phyloP scores from a whole-genome alignment of 495 filamentous ascomycete genomes.

The Xylaria cubensis region DNA sequence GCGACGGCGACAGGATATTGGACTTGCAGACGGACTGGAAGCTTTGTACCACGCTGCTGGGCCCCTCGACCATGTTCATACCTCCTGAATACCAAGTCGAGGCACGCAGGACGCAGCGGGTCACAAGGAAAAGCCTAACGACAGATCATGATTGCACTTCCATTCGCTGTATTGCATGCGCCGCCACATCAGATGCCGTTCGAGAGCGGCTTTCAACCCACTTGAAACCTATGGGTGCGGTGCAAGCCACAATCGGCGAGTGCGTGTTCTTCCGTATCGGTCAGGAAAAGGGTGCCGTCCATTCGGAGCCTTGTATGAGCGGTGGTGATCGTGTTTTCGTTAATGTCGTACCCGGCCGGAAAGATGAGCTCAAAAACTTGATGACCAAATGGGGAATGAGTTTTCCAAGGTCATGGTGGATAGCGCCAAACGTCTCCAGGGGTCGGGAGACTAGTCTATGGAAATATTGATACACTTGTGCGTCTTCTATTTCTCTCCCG shows the following conservation, averaged over 20 bases:
- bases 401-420: constrained; percentile 43
- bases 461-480: background rate
- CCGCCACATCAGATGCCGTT: constrained; percentile 37
- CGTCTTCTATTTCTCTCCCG: background rate
- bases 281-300: constrained; percentile 40
- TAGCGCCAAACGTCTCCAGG: constrained; percentile 32
- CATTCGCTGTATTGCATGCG: constrained; percentile 42
- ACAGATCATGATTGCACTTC: constrained; percentile 38
- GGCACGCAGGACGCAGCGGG: constrained; percentile 30
- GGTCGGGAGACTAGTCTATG: constrained; percentile 14
- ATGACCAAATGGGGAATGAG: constrained; percentile 44
- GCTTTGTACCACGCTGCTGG: constrained; percentile 44
- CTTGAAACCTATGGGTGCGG: constrained; percentile 26
- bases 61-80: constrained; percentile 43
- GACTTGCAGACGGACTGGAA: constrained; percentile 44
- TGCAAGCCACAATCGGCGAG: constrained; percentile 30
- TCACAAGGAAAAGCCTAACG: constrained; percentile 27
- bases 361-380: constrained; percentile 37
- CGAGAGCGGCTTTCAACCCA: constrained; percentile 30
- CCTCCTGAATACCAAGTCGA: constrained; percentile 30
- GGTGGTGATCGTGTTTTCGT: constrained; percentile 43
- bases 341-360: constrained; percentile 42
- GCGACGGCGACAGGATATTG: constrained; percentile 5
- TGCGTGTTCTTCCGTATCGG: constrained; percentile 39
- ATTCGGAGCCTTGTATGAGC: constrained; percentile 42